Evolutionary conservation across 352 stramenopile genomes (phyloP).

Genomic region (Phytophthora kernoviae): DNA sequence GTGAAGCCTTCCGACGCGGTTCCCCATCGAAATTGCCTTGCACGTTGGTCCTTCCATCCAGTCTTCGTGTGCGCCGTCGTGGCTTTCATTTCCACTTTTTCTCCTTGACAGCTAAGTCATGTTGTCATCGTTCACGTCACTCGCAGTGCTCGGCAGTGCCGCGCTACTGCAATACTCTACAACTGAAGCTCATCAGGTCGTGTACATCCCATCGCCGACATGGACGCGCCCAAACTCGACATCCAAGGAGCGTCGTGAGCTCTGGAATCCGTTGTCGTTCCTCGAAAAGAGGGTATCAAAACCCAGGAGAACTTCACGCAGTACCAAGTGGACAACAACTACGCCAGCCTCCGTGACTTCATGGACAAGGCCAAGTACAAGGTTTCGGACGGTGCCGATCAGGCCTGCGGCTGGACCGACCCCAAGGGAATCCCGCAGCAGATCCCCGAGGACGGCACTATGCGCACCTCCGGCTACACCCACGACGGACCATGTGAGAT

Average conservation of each 20-base stretch:
- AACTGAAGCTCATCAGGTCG: conserved; percentile 40
- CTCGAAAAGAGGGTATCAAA: conserved; percentile 49
- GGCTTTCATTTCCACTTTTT: conserved; percentile 4
- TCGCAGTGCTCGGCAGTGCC: conserved; percentile 20
- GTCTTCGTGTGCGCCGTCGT: too few species aligned
- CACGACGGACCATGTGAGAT: conserved; percentile 50
- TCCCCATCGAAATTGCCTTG: too few species aligned
- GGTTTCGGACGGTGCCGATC: conserved; percentile 30
- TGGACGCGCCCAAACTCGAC: conserved; percentile 34
- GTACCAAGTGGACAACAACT: conserved; percentile 41
- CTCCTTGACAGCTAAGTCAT: background rate
- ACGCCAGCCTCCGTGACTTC: conserved; percentile 49
- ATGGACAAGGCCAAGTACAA: conserved; percentile 48
- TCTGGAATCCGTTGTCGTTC: conserved; percentile 50
- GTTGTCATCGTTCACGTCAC: conserved; percentile 15
- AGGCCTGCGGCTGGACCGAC: conserved; percentile 39
- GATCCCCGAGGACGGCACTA: conserved; percentile 34
- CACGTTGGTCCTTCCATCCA: too few species aligned
- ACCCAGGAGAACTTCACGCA: conserved; percentile 48
- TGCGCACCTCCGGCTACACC: conserved; percentile 51
- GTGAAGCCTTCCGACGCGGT: too few species aligned
- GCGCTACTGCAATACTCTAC: conserved; percentile 8
- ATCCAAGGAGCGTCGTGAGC: conserved; percentile 29
- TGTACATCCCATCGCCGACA: conserved; percentile 43
- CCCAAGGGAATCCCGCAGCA: conserved; percentile 33